These are phyloP conservation scores for Teunomyces lycoperdinae DNA, from an alignment of 805 yeast genomes.

Conservation along the genomic window DNA sequence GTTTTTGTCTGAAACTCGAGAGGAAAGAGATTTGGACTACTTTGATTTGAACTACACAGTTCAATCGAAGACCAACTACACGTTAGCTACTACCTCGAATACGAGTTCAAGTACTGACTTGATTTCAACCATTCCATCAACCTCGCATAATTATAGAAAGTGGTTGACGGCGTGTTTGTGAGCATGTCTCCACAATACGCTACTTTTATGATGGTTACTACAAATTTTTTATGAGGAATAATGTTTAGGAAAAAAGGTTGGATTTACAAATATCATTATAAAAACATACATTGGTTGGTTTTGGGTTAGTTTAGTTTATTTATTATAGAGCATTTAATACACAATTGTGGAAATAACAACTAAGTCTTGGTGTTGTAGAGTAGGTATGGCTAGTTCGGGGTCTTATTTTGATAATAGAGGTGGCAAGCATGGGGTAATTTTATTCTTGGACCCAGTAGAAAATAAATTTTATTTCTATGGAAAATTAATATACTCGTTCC, in stretches of 20 bases:
- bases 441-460: not conserved
- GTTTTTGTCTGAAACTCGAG: constrained; percentile 15
- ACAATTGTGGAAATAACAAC: not conserved
- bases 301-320: constrained; percentile 1
- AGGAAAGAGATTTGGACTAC: constrained; percentile 22
- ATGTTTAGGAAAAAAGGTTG: constrained; percentile 1
- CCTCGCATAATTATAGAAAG: constrained; percentile 38
- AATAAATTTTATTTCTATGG: not conserved
- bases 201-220: not conserved
- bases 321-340: constrained; percentile 6
- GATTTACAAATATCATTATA: constrained; percentile 1
- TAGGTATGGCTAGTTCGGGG: not conserved
- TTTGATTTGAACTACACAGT: constrained; percentile 36
- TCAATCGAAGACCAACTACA: constrained; percentile 15
- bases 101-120: constrained; percentile 6
- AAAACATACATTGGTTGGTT: constrained; percentile 4
- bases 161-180: constrained; percentile 36
- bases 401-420: not conserved
- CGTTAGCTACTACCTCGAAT: constrained; percentile 10
- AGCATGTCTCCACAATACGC: not conserved
- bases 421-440: constrained; percentile 5
- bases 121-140: constrained; percentile 19
- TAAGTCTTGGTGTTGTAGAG: not conserved
- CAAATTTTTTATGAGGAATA: constrained; percentile 2
- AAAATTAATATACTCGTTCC: not conserved